Conservation (phyloP, 2,329 filamentous ascomycete species). For the Exophiala oligosperma region DNA sequence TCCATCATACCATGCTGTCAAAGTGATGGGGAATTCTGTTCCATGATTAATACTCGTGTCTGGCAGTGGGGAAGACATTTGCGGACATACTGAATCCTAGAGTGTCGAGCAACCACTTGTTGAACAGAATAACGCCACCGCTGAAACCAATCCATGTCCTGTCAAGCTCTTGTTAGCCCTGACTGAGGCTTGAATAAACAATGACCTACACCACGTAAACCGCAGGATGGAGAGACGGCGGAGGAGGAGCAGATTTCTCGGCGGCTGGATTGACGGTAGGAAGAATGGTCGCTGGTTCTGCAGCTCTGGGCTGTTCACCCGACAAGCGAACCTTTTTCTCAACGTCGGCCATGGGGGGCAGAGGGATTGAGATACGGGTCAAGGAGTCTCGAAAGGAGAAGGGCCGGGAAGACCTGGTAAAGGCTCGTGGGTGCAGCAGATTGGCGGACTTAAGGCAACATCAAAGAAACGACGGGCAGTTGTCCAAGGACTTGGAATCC, state of each 20-base stretch:
- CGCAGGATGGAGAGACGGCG: constrained; percentile 71
- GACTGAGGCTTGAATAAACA: not conserved
- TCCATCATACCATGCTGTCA: constrained; percentile 71
- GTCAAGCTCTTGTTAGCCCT: constrained; percentile 17
- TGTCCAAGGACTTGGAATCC: not conserved
- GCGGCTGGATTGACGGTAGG: constrained; percentile 76
- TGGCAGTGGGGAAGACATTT: not conserved
- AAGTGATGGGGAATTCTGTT: constrained; percentile 34
- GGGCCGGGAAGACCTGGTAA: constrained; percentile 41
- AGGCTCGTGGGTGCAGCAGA: constrained; percentile 23
- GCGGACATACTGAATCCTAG: constrained; percentile 50
- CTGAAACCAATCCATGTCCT: constrained; percentile 92
- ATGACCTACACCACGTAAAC: constrained; percentile 69
- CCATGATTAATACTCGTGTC: constrained; percentile 3
- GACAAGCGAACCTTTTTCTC: constrained; percentile 83
- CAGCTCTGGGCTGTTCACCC: constrained; percentile 66
- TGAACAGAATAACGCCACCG: constrained; percentile 95
- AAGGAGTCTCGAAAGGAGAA: constrained; percentile 51
- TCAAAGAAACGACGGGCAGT: constrained; percentile 7
- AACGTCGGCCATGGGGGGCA: constrained; percentile 59
- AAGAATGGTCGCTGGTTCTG: constrained; percentile 53
- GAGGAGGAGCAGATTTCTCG: constrained; percentile 67
- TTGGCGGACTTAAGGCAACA: constrained; percentile 17
- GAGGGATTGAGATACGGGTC: constrained; percentile 38
- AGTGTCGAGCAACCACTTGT: constrained; percentile 95